These are phyloP conservation scores for Aspergillus calidoustus DNA, from an alignment of 2,329 filamentous ascomycete species.

Conservation along the genomic window DNA sequence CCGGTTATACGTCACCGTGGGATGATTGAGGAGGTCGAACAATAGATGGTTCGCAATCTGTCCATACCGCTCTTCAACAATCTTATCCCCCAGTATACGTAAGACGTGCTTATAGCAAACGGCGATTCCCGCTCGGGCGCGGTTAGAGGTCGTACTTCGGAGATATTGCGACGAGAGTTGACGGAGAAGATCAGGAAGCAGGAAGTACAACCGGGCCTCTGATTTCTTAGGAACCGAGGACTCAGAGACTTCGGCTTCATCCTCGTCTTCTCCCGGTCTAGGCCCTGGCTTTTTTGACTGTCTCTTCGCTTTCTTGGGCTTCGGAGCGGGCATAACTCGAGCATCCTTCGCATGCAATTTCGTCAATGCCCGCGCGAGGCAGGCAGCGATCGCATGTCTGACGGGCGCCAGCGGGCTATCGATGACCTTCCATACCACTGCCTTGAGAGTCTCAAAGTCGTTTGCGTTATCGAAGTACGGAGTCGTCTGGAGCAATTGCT, in stretches of 20 bases:
- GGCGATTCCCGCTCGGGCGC: constrained; percentile 78
- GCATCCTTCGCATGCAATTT: constrained; percentile 74
- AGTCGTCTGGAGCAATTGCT: constrained; percentile 72
- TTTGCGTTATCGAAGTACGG: constrained; percentile 82
- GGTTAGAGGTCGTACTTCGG: constrained; percentile 76
- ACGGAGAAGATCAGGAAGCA: constrained; percentile 76
- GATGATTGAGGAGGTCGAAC: constrained; percentile 76
- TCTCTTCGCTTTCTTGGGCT: constrained; percentile 73
- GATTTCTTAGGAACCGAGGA: constrained; percentile 77
- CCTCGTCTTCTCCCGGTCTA: constrained; percentile 72
- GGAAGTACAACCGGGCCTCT: constrained; percentile 71
- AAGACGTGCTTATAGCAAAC: constrained; percentile 86
- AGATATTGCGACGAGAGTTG: constrained; percentile 81
- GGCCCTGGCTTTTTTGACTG: constrained; percentile 64
- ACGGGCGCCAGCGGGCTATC: constrained; percentile 77
- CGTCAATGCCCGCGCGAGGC: constrained; percentile 79
- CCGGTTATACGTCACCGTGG: constrained; percentile 77
- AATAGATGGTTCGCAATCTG: constrained; percentile 82
- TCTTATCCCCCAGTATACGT: constrained; percentile 75
- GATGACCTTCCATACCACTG: constrained; percentile 80
- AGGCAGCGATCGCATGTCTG: constrained; percentile 83
- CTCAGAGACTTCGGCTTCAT: constrained; percentile 70
- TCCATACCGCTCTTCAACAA: constrained; percentile 82
- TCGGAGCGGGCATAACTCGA: constrained; percentile 57
- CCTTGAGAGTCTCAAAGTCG: constrained; percentile 89